Evolutionary conservation across 192 early-diverging fungal genomes (phyloP).

Genomic region (Bifiguratus adelaidae): DNA sequence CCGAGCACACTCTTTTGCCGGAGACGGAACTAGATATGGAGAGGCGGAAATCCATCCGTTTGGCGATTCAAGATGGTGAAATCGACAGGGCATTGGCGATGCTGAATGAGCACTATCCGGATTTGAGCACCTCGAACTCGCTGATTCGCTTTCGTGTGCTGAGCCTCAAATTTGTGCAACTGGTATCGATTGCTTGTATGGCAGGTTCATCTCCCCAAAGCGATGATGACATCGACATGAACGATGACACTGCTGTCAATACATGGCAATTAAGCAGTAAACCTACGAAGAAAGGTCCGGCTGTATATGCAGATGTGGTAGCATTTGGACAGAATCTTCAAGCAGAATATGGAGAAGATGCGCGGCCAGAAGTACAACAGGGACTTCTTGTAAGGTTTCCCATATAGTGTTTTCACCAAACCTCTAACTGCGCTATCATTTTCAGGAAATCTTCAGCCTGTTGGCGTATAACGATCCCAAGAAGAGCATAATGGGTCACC

Average conservation of each 20-base stretch:
- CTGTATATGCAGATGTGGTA: conserved; percentile 16
- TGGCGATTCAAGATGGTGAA: too few relatives aligned
- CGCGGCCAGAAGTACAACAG: background rate
- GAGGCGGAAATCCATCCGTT: too few relatives aligned
- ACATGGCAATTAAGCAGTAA: background rate
- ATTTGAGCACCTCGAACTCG: too few relatives aligned
- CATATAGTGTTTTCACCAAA: conserved; percentile 7
- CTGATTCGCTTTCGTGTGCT: too few relatives aligned
- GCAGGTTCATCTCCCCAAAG: too few relatives aligned
- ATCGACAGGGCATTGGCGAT: too few relatives aligned
- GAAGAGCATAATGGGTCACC: conserved; percentile 29
- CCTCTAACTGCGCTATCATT: background rate
- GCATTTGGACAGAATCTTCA: conserved; percentile 40
- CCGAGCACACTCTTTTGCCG: too few relatives aligned
- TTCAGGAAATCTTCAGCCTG: conserved; percentile 58
- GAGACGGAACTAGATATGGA: too few relatives aligned
- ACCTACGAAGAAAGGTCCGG: background rate
- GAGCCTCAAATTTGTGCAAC: too few relatives aligned
- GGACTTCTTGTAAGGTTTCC: conserved; percentile 9
- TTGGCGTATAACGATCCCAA: conserved; percentile 56
- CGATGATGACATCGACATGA: background rate
- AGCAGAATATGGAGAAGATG: conserved; percentile 31
- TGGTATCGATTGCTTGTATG: too few relatives aligned
- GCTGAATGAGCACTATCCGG: too few relatives aligned
- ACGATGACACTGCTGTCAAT: too few relatives aligned